Conservation (phyloP, 1,284 basidiomycete genomes). For the Sanghuangporus sanghuang region DNA sequence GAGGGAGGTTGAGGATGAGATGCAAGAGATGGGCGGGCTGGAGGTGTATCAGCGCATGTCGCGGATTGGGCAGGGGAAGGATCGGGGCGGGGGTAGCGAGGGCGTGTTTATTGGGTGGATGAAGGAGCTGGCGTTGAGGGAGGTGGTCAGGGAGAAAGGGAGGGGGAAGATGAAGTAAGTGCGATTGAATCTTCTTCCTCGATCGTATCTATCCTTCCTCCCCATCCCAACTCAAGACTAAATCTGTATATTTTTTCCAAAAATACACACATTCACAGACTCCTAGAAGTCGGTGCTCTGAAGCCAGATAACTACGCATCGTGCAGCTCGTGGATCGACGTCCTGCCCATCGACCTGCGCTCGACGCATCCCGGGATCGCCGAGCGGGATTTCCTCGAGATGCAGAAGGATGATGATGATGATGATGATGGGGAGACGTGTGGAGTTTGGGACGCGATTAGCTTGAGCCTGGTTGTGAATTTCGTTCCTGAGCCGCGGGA, state of each 20-base stretch:
- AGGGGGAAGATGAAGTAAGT: slow-evolving; percentile 35
- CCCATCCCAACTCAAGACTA: too few relatives aligned
- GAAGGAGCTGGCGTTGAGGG: slow-evolving; percentile 43
- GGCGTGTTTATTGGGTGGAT: slow-evolving; percentile 75
- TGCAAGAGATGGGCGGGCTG: slow-evolving; percentile 68
- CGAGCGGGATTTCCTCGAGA: slow-evolving; percentile 77
- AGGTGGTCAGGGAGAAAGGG: slow-evolving; percentile 20
- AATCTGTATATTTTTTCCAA: too few relatives aligned
- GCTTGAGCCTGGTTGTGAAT: slow-evolving; percentile 82
- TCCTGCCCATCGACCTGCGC: slow-evolving; percentile 73
- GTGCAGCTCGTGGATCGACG: slow-evolving; percentile 65
- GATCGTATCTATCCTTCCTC: too few relatives aligned
- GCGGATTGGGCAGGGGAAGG: slow-evolving; percentile 67
- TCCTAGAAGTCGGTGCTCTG: slow-evolving; percentile 84
- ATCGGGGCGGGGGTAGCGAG: slow-evolving; percentile 83
- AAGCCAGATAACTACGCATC: slow-evolving; percentile 73
- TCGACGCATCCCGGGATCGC: slow-evolving; percentile 73
- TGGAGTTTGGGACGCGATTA: slow-evolving; percentile 71
- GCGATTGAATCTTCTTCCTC: slow-evolving; percentile 19
- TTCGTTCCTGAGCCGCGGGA: slow-evolving; percentile 75
- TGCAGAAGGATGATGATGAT: slow-evolving; percentile 37
- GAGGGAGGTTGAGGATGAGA: slow-evolving; percentile 49
- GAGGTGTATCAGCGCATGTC: slow-evolving; percentile 80
- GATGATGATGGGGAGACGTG: too few relatives aligned
- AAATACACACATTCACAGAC: too few relatives aligned